A percentile compares a stretch with the other conserved stretches of the same genome.
Conservation (phyloP, 352 stramenopile genomes). For the Pythium chondricola region DNA sequence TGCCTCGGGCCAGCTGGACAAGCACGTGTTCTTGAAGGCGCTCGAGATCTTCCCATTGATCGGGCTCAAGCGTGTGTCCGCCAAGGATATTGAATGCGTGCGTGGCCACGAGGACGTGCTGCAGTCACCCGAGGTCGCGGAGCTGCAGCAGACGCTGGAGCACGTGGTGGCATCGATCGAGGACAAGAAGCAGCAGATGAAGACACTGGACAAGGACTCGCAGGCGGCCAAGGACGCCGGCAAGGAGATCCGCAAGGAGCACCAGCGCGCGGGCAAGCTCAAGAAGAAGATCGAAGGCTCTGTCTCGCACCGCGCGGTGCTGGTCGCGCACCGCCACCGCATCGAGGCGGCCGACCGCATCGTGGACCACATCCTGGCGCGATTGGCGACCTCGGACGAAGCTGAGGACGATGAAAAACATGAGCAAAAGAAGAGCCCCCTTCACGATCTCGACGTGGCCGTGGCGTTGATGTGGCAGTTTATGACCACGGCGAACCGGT, state of each 20-base stretch:
- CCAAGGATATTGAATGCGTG: constrained; percentile 4
- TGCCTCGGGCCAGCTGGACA: background rate
- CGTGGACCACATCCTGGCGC: constrained; percentile 39
- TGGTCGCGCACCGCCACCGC: constrained; percentile 42
- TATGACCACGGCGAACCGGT: constrained; percentile 60
- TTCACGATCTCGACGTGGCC: constrained; percentile 42
- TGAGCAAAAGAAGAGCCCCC: constrained; percentile 11
- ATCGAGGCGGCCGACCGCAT: constrained; percentile 38
- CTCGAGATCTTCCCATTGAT: constrained; percentile 20
- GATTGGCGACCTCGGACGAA: constrained; percentile 26
- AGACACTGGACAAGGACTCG: background rate
- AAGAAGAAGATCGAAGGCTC: constrained; percentile 34
- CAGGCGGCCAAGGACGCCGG: background rate
- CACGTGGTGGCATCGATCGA: constrained; percentile 3
- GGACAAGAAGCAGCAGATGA: background rate
- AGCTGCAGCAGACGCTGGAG: constrained; percentile 4
- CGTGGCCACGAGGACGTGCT: constrained; percentile 1
- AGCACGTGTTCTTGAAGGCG: constrained; percentile 17
- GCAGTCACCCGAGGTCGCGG: background rate
- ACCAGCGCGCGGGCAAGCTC: constrained; percentile 17
- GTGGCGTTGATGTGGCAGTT: constrained; percentile 72
- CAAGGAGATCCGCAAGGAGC: constrained; percentile 26
- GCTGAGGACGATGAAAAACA: constrained; percentile 23
- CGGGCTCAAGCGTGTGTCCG: constrained; percentile 4
- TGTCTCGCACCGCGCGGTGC: constrained; percentile 28